Conservation (phyloP, 352 stramenopile genomes). For the Phytophthora chlamydospora region DNA sequence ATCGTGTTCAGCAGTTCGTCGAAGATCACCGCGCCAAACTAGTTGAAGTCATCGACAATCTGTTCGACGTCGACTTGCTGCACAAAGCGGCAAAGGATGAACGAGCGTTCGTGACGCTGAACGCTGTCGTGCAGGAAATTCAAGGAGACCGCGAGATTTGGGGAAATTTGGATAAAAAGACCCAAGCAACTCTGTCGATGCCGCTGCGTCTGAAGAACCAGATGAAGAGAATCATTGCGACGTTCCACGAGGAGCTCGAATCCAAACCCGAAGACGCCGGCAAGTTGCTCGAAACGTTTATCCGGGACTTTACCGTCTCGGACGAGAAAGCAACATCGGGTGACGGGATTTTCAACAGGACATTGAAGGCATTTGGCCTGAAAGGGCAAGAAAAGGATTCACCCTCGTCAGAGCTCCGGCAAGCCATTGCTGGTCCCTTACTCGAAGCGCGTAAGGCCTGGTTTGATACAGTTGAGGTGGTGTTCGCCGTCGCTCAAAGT, state of each 20-base stretch:
- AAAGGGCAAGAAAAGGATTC: conserved; percentile 5
- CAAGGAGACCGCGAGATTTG: conserved; percentile 22
- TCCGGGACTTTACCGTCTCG: conserved; percentile 25
- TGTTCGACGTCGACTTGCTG: conserved; percentile 48
- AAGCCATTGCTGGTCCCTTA: conserved; percentile 25
- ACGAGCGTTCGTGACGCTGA: conserved; percentile 15
- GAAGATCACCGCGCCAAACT: conserved; percentile 32
- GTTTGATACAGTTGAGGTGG: conserved; percentile 30
- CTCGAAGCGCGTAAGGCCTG: conserved; percentile 20
- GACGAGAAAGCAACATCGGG: conserved; percentile 10
- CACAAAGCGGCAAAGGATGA: conserved; percentile 16
- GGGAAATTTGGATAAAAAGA: conserved; percentile 14
- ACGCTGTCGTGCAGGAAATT: conserved; percentile 22
- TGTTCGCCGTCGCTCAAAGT: conserved; percentile 7
- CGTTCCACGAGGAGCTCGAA: conserved; percentile 14
- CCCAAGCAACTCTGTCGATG: conserved; percentile 20
- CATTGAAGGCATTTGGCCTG: conserved; percentile 9
- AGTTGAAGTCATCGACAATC: conserved; percentile 13
- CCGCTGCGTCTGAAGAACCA: conserved; percentile 41
- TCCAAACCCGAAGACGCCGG: background rate
- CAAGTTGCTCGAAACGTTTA: conserved; percentile 16
- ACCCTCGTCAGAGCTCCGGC: conserved; percentile 21
- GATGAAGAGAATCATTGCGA: conserved; percentile 26
- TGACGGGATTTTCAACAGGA: conserved; percentile 7
- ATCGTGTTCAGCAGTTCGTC: conserved; percentile 23